Percentiles rank a stretch among this genome's conserved stretches.
Evolutionary conservation across 2,329 filamentous ascomycete species (phyloP).

Genomic region (Tricladium varicosporioides): DNA sequence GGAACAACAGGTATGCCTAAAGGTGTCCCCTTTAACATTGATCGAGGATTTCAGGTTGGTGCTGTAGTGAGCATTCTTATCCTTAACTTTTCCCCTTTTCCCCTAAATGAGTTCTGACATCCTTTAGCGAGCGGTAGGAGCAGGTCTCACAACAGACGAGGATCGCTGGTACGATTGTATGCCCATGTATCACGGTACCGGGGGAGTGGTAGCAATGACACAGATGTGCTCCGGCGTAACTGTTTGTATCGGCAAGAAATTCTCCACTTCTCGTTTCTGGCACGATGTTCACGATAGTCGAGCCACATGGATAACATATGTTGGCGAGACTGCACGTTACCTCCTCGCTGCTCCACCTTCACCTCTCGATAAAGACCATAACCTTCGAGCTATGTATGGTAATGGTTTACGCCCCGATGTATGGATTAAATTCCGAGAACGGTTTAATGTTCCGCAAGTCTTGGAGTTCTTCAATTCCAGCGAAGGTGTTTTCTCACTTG

Average conservation of each 20-base stretch:
- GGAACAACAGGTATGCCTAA: conserved; percentile 77
- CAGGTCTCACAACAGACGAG: conserved; percentile 29
- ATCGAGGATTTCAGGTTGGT: conserved; percentile 34
- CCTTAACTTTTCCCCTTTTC: neutral
- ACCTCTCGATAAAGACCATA: conserved; percentile 58
- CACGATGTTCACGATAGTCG: conserved; percentile 64
- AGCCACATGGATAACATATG: conserved; percentile 72
- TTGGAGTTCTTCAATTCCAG: conserved; percentile 77
- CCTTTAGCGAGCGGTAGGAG: conserved; percentile 17
- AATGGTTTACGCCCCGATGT: conserved; percentile 69
- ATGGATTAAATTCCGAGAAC: conserved; percentile 60
- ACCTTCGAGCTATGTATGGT: conserved; percentile 58
- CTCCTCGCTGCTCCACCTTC: conserved; percentile 65
- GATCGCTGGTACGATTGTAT: conserved; percentile 76
- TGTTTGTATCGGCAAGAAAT: conserved; percentile 62
- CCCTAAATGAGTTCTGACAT: neutral
- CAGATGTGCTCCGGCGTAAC: conserved; percentile 43
- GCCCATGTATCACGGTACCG: conserved; percentile 75
- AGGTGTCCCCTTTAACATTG: conserved; percentile 59
- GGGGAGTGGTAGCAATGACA: conserved; percentile 37
- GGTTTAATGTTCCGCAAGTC: conserved; percentile 61
- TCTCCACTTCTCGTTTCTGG: conserved; percentile 72
- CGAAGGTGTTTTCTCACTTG: conserved; percentile 64
- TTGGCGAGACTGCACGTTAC: conserved; percentile 75
- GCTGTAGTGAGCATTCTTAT: neutral